Evolutionary conservation across 495 filamentous ascomycete species (phyloP), one percentile per base, ranked within the genome.

Genomic region (Halenospora varia): DNA sequence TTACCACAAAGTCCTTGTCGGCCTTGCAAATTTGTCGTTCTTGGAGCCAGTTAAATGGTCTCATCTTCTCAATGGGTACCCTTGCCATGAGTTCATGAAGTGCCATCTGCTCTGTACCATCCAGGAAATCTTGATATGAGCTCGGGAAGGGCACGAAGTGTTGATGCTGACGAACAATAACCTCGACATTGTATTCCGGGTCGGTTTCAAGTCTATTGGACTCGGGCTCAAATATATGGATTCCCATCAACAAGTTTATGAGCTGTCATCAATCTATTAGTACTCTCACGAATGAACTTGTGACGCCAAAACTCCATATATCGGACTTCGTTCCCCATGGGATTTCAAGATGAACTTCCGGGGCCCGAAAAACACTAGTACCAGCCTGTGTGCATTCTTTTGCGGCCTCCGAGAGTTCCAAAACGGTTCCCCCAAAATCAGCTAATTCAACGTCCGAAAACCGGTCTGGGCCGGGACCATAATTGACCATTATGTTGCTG

Each of bases 221-320:
- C n/a, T 67, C 62, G 3, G 74, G 74, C 52, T 71, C 71, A 55
- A 75, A 76, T n/a, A 76, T 70, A 58, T 71, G 67, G 57, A n/a
- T 74, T 35, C 66, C 55, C 72, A 51, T 46, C 64, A 70, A 10
- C 63, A 55, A 35, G 29, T 60, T 71, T 52, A 75, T 76, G 48
- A 76, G 65, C 73, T 76, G 35, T 8, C 29, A 49, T 18, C 40
- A 50, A 56, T 18, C 55, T 35, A 35, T 4, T 35, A 4, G 29
- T 35, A 35, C 13, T 35, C 13, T 35, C 29, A 35, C 13, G 29
- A 35, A 35, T 63, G 66, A 65, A 67, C 61, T 68, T 23, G 67
- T 69, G 47, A 63, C 65, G 25, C 74, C 70, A 60, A 76, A 70
- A 35, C 73, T 75, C 75, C 73, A 79, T 53, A 77, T 75, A 54